Conservation (phyloP, 1,284 basidiomycete genomes). For the Marasmius fiardii region DNA sequence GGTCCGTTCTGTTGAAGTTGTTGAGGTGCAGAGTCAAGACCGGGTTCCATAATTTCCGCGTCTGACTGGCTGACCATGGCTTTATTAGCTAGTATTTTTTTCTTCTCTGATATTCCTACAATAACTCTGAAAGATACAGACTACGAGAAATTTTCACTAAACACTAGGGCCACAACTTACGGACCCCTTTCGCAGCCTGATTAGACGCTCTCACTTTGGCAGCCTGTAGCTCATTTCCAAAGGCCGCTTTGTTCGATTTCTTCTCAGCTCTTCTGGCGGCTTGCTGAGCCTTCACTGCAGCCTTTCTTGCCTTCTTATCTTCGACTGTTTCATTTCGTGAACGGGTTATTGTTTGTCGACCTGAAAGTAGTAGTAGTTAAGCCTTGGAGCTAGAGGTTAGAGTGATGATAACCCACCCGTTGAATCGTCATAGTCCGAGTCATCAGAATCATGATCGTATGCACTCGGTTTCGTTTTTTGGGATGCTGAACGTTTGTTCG, state of each 20-base stretch:
- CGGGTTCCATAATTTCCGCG: slow-evolving; percentile 8
- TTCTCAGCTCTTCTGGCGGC: slow-evolving; percentile 78
- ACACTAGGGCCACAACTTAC: slow-evolving; percentile 30
- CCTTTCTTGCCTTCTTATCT: slow-evolving; percentile 86
- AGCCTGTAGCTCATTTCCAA: slow-evolving; percentile 69
- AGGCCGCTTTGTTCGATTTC: slow-evolving; percentile 76
- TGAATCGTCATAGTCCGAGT: slow-evolving; percentile 30
- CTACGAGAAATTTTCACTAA: too few relatives aligned
- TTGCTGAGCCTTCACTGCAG: slow-evolving; percentile 81
- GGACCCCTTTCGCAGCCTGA: slow-evolving; percentile 41
- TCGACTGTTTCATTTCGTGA: slow-evolving; percentile 80
- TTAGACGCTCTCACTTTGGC: slow-evolving; percentile 41
- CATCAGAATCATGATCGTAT: slow-evolving; percentile 31
- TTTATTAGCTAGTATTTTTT: too few relatives aligned
- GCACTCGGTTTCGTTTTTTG: slow-evolving; percentile 17
- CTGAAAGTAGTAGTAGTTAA: slow-evolving; percentile 23
- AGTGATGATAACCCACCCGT: background rate
- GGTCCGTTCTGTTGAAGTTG: slow-evolving; percentile 19
- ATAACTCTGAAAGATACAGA: too few relatives aligned
- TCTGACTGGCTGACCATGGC: too few relatives aligned
- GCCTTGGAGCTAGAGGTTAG: background rate
- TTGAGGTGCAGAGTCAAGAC: slow-evolving; percentile 13
- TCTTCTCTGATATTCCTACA: too few relatives aligned
- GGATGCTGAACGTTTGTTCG: slow-evolving; percentile 12
- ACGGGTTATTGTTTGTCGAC: slow-evolving; percentile 56